Evolutionary conservation across 345 rosid species (phyloP).

Genomic region (Populus deltoides): DNA sequence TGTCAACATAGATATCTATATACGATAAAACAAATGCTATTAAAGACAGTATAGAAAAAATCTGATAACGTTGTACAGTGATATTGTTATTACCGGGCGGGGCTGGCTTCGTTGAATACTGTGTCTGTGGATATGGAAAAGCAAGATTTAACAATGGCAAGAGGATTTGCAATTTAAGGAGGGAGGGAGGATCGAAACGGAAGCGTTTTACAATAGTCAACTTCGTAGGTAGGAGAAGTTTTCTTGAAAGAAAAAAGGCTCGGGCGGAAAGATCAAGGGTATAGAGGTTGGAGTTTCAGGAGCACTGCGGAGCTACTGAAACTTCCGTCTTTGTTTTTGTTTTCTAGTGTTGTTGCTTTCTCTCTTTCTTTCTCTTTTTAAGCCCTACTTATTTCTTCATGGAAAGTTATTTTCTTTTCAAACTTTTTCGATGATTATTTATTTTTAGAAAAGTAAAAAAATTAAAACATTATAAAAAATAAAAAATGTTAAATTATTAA

Average conservation of each 20-base stretch:
- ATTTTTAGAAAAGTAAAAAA: too few species aligned
- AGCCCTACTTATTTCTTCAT: too few species aligned
- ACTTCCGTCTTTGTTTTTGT: background rate
- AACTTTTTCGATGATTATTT: too few species aligned
- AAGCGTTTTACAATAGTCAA: background rate
- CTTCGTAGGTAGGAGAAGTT: background rate
- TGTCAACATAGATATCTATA: background rate
- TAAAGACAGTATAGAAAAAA: background rate
- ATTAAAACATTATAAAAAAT: too few species aligned
- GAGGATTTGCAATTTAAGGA: background rate
- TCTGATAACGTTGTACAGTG: background rate
- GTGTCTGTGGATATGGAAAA: background rate
- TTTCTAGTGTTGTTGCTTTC: background rate
- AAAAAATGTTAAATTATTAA: too few species aligned
- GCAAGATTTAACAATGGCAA: background rate
- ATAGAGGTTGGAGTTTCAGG: constrained; percentile 30
- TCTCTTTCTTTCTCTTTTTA: background rate
- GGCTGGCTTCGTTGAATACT: background rate
- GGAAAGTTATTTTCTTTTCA: too few species aligned
- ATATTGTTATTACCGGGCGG: background rate
- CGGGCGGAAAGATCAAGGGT: constrained; percentile 33
- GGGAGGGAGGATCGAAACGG: background rate
- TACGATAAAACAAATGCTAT: background rate
- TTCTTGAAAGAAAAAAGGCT: too few species aligned
- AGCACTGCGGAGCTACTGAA: too few species aligned